phyloP scores from a whole-genome alignment of 2,329 filamentous ascomycete species.

The Apiospora hydei region DNA sequence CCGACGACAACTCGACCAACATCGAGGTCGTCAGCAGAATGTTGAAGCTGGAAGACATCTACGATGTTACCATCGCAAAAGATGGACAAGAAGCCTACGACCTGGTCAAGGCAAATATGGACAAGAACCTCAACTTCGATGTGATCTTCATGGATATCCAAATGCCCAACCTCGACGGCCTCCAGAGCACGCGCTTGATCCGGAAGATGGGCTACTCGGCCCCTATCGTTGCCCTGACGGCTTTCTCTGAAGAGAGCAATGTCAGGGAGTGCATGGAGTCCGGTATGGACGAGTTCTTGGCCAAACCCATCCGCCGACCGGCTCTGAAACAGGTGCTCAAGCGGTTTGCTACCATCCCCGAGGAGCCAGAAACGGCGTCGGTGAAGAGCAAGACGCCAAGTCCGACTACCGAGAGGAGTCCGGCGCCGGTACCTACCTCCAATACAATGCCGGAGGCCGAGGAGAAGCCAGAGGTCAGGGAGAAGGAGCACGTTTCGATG shows the following conservation, averaged over 20 bases:
- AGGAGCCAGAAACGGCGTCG: constrained; percentile 64
- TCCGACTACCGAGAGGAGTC: constrained; percentile 2
- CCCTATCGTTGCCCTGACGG: constrained; percentile 89
- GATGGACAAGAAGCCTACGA: constrained; percentile 89
- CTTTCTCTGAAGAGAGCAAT: constrained; percentile 90
- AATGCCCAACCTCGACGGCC: constrained; percentile 92
- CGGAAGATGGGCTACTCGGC: constrained; percentile 85
- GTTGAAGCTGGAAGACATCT: constrained; percentile 80
- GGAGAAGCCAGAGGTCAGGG: constrained; percentile 12
- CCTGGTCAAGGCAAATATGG: constrained; percentile 83
- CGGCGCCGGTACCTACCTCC: not conserved
- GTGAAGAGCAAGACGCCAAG: constrained; percentile 40
- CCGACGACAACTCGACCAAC: constrained; percentile 71
- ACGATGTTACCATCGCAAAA: constrained; percentile 87
- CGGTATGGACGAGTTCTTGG: constrained; percentile 90
- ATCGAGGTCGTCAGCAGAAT: constrained; percentile 66
- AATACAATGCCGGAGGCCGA: not conserved
- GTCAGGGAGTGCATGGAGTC: constrained; percentile 85
- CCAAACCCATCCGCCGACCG: constrained; percentile 79
- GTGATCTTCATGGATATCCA: constrained; percentile 96
- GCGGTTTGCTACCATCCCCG: constrained; percentile 82
- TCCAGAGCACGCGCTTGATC: constrained; percentile 86
- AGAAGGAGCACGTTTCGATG: constrained; percentile 1
- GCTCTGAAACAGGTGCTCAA: constrained; percentile 86
- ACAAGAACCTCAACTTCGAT: constrained; percentile 75